Evolutionary conservation across 202 grass and related monocot species (phyloP).

Genomic region (Panicum virgatum): DNA sequence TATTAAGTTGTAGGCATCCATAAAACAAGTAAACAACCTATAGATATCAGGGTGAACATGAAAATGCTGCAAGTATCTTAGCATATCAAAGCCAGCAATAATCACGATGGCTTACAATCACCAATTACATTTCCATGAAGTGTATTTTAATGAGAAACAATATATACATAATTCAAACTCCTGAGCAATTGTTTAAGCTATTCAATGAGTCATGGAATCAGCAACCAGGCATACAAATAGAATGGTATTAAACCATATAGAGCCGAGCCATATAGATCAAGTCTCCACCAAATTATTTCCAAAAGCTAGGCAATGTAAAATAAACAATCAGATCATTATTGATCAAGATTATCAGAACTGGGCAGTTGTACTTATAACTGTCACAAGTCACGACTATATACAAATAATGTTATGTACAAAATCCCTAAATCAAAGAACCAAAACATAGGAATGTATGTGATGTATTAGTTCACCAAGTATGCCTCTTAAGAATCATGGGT

Average conservation of each 20-base stretch:
- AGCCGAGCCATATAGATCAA: not conserved
- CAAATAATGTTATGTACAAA: not conserved
- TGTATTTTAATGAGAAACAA: not conserved
- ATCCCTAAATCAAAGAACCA: not conserved
- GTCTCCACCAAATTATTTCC: not conserved
- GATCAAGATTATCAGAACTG: not conserved
- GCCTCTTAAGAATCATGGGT: not conserved
- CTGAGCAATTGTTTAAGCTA: not conserved
- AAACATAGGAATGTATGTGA: not conserved
- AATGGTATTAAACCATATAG: not conserved
- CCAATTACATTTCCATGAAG: not conserved
- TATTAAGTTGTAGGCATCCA: not conserved
- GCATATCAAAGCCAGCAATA: slow-evolving; percentile 18
- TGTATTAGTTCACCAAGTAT: not conserved
- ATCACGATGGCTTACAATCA: not conserved
- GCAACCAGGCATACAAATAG: not conserved
- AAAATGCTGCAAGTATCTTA: not conserved
- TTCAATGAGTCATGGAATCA: not conserved
- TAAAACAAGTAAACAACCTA: not conserved
- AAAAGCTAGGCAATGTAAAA: not conserved
- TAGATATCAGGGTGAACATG: not conserved
- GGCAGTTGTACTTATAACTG: not conserved
- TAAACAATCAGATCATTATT: not conserved
- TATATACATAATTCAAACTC: slow-evolving; percentile 18
- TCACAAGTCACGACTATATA: not conserved